Conservation (phyloP, 768 basidiomycete genomes). For the Lentinula guzmanii region DNA sequence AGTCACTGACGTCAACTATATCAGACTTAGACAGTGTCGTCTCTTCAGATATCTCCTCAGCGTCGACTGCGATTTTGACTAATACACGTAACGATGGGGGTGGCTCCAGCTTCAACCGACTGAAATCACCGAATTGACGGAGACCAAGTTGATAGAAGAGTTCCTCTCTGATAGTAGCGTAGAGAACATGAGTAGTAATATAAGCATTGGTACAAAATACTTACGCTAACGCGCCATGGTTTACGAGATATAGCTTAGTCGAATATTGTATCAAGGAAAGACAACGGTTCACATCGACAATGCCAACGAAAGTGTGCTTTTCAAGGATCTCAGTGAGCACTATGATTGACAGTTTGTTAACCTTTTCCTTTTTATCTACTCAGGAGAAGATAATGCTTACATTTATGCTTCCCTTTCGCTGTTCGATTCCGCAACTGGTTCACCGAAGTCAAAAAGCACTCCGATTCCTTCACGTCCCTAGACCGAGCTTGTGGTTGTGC, state of each 20-base stretch:
- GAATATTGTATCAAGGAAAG: constrained; percentile 82
- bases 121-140: constrained; percentile 83
- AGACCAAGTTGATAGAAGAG: constrained; percentile 92
- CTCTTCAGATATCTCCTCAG: constrained; percentile 51
- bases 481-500: constrained; percentile 20
- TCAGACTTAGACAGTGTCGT: constrained; percentile 46
- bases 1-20: constrained; percentile 61
- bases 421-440: constrained; percentile 53
- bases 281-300: constrained; percentile 71
- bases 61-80: constrained; percentile 72
- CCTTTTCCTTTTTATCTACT: background rate
- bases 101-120: constrained; percentile 75
- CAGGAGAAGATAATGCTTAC: constrained; percentile 34
- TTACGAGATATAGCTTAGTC: constrained; percentile 85
- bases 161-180: constrained; percentile 58
- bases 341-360: constrained; percentile 21
- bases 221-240: constrained; percentile 79
- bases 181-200: background rate
- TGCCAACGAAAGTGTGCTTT: constrained; percentile 88
- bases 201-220: constrained; percentile 21
- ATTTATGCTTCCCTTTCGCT: constrained; percentile 56
- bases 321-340: constrained; percentile 79
- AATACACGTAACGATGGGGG: constrained; percentile 68
- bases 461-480: constrained; percentile 65
- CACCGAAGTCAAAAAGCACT: constrained; percentile 75